phyloP scores from a whole-genome alignment of 805 yeast species.

The Metschnikowia proteae region DNA sequence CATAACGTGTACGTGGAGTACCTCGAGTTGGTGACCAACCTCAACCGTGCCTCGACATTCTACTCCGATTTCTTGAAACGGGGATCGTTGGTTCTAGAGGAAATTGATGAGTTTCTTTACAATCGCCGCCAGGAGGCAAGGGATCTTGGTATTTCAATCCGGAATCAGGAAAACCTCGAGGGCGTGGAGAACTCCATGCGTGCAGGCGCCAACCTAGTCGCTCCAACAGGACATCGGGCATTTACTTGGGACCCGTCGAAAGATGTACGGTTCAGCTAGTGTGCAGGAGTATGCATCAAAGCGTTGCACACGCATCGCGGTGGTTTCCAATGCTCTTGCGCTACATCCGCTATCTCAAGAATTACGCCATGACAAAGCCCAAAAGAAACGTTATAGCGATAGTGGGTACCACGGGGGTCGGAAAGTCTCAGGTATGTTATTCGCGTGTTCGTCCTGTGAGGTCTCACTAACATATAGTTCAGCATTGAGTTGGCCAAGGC shows the following conservation, averaged over 20 bases:
- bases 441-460: neutral
- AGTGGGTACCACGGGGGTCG: constrained; percentile 95
- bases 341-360: constrained; percentile 20
- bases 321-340: constrained; percentile 14
- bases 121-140: constrained; percentile 51
- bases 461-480: constrained; percentile 33
- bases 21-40: constrained; percentile 53
- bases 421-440: constrained; percentile 69
- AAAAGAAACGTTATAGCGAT: constrained; percentile 52
- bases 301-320: neutral
- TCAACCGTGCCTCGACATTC: constrained; percentile 67
- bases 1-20: constrained; percentile 50
- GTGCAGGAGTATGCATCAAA: neutral
- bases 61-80: constrained; percentile 58
- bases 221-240: constrained; percentile 13
- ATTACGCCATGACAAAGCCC: constrained; percentile 28
- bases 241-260: constrained; percentile 1
- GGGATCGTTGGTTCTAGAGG: constrained; percentile 41
- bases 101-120: constrained; percentile 50
- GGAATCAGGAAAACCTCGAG: constrained; percentile 12
- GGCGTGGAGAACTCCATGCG: constrained; percentile 16
- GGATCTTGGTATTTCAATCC: constrained; percentile 37
- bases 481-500: constrained; percentile 74
- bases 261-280: neutral
- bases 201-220: constrained; percentile 5